phyloP scores from a whole-genome alignment of 306 rosid species.

The Neltuma alba region DNA sequence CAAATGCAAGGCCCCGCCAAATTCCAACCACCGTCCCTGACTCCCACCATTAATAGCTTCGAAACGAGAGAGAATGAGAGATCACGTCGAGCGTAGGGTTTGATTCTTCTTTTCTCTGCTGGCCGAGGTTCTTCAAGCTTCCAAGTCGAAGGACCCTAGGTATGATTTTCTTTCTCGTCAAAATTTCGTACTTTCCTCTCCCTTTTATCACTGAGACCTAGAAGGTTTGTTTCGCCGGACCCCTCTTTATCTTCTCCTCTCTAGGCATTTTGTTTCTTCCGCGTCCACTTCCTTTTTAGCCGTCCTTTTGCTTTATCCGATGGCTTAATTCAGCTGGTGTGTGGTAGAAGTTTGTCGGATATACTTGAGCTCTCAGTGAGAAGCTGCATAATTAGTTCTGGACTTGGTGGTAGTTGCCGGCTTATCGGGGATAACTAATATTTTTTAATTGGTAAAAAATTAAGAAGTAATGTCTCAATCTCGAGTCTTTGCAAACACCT shows the following conservation, averaged over 20 bases:
- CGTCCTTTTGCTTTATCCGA: not conserved
- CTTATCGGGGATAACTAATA: not conserved
- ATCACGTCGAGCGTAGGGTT: not conserved
- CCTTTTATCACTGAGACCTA: not conserved
- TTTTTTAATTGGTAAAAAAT: not conserved
- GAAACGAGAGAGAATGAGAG: not conserved
- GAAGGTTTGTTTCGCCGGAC: not conserved
- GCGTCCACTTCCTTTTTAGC: not conserved
- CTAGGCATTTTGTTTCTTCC: slow-evolving; percentile 31
- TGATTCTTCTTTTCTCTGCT: not conserved
- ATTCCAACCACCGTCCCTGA: not conserved
- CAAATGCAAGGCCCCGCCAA: not conserved
- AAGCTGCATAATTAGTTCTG: not conserved
- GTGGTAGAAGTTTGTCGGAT: slow-evolving; percentile 30
- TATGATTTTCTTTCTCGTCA: not conserved
- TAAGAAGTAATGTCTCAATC: not conserved
- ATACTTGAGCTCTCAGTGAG: slow-evolving; percentile 9
- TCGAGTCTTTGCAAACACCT: not conserved
- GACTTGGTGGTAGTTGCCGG: not conserved
- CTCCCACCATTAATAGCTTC: not conserved
- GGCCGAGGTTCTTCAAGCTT: not conserved
- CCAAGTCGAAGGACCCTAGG: not conserved
- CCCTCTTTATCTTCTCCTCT: not conserved
- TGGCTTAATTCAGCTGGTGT: not conserved
- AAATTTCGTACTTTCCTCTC: not conserved